A percentile compares a stretch with the other conserved stretches of the same genome.
Conservation (phyloP, 1,284 basidiomycete genomes). For the Sanguinoderma infundibulare region DNA sequence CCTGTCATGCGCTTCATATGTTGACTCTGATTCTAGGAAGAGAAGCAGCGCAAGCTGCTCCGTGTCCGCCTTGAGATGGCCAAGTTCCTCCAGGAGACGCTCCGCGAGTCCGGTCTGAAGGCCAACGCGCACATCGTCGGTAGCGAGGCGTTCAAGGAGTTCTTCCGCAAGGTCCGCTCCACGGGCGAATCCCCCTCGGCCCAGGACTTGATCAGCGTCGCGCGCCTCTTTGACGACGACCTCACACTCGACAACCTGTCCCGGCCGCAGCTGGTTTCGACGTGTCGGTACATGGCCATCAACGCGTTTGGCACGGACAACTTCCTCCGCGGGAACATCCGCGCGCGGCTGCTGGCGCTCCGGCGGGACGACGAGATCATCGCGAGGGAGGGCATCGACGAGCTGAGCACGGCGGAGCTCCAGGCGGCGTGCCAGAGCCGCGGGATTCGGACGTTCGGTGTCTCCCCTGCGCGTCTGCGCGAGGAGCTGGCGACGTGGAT, state of each 20-base stretch:
- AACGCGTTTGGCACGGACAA: slow-evolving; percentile 99
- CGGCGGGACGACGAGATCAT: slow-evolving; percentile 95
- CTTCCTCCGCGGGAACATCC: slow-evolving; percentile 94
- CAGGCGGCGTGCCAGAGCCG: slow-evolving; percentile 94
- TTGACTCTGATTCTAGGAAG: slow-evolving; percentile 64
- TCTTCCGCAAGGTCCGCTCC: slow-evolving; percentile 97
- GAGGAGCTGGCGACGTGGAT: slow-evolving; percentile 96
- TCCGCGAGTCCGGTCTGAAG: slow-evolving; percentile 92
- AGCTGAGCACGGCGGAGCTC: slow-evolving; percentile 89
- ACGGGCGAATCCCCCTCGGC: slow-evolving; percentile 94
- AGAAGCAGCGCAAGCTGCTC: slow-evolving; percentile 95
- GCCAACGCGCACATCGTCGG: slow-evolving; percentile 92
- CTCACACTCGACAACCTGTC: slow-evolving; percentile 98
- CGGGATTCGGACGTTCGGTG: slow-evolving; percentile 88
- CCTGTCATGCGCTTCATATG: background rate
- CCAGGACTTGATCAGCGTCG: slow-evolving; percentile 91
- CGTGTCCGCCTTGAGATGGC: slow-evolving; percentile 98
- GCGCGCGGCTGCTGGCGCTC: slow-evolving; percentile 83
- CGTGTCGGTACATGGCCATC: slow-evolving; percentile 97
- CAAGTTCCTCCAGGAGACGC: slow-evolving; percentile 98
- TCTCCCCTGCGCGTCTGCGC: slow-evolving; percentile 83
- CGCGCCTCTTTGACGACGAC: slow-evolving; percentile 97
- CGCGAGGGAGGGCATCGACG: slow-evolving; percentile 87
- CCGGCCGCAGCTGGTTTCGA: slow-evolving; percentile 95
- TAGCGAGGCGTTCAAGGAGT: slow-evolving; percentile 97